phyloP scores from a whole-genome alignment of 495 filamentous ascomycete genomes.

The Xylaria castorea region DNA sequence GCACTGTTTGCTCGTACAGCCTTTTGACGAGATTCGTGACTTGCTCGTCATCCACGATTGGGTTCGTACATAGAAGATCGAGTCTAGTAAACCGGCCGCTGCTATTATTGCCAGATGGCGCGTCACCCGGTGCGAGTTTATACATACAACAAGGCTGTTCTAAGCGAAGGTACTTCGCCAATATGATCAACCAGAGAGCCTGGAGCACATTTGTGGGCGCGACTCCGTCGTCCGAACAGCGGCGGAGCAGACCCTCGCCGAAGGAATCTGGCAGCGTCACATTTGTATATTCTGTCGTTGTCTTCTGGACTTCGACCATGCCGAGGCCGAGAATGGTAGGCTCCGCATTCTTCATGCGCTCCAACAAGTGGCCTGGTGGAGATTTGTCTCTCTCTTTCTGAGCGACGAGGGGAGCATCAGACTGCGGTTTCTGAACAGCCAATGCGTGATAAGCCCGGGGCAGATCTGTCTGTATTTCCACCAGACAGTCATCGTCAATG shows the following conservation, averaged over 20 bases:
- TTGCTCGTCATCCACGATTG: not conserved
- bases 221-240: not conserved
- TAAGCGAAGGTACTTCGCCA: conserved; percentile 12
- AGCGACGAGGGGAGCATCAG: not conserved
- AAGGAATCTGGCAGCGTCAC: conserved; percentile 1
- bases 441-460: not conserved
- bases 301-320: not conserved
- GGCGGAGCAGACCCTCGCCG: conserved; percentile 7
- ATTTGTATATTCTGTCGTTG: not conserved
- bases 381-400: not conserved
- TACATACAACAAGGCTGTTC: conserved; percentile 20
- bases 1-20: not conserved
- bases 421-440: not conserved
- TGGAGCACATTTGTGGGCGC: not conserved
- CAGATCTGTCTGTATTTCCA: conserved; percentile 3
- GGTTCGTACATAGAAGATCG: conserved; percentile 1
- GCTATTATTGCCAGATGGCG: not conserved
- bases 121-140: not conserved
- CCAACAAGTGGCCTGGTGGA: not conserved
- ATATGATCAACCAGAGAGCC: conserved; percentile 8
- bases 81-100: not conserved
- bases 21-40: not conserved
- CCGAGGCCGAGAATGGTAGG: conserved; percentile 13
- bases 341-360: conserved; percentile 10
- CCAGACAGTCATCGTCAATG: conserved; percentile 2